Base-by-base conservation (phyloP, 1,284 basidiomycete genomes). In the Microbotryomycetes sp. region DNA sequence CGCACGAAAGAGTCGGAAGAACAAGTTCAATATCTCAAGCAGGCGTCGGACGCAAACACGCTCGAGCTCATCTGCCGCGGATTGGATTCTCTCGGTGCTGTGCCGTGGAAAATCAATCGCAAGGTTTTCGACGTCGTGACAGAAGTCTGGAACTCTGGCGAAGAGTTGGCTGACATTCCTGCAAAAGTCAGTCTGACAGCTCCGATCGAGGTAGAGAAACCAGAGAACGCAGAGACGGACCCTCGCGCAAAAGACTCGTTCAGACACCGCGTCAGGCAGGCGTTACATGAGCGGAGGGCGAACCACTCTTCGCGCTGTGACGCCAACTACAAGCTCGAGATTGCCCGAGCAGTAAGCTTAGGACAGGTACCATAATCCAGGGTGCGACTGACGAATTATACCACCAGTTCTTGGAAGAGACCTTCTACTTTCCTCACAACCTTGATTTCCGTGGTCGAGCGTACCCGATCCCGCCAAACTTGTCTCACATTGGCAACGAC, bases 361-460 rank as follows among this genome's bases (percentile, higher is more conserved):
- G 18, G 23, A 27, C 64, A n/a, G n/a, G n/a, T n/a, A n/a, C n/a
- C n/a, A n/a, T n/a, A n/a, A n/a, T n/a, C n/a, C n/a, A n/a, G n/a
- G n/a, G n/a, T n/a, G n/a, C n/a, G 18, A 24, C 30, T 75, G 73
- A 64, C 60, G n/a, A n/a, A n/a, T n/a, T n/a, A n/a, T n/a, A n/a
- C 75, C 45, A 72, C 74, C 68, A 88, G 86, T 93, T 91, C 80
- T 76, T 91, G 50, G 83, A 82, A 41, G 91, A 97, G 72, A 84
- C 80, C 0, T 87, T 98, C 75, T 98, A 92, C 77, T 82, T 96
- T 64, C 94, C 94, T 0, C 96, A 98, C 77, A 97, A 97, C 76
- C 81, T 98, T 73, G 96, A 99, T 76, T 99, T 98, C 83, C 85
- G 94, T 65, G 96, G 96, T 4, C 86, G 94, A 56, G 92, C 94